Evolutionary conservation across 768 basidiomycete genomes (phyloP).

Genomic region (Naganishia vishniacii): DNA sequence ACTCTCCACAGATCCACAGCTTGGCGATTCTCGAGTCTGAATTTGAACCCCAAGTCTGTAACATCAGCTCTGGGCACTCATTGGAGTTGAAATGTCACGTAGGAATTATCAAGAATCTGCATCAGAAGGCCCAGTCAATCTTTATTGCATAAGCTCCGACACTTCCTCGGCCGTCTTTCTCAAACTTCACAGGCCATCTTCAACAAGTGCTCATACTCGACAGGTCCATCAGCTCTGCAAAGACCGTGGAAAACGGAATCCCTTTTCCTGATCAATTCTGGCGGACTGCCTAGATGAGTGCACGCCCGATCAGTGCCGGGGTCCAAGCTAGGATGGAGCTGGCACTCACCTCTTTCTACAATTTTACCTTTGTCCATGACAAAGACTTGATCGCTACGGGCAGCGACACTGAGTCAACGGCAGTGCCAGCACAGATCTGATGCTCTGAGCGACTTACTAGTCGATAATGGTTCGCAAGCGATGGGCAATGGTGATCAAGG

Average conservation of each 20-base stretch:
- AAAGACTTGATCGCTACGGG: conserved; percentile 37
- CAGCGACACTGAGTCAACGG: not conserved
- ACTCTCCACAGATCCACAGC: no score
- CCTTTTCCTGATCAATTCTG: conserved; percentile 30
- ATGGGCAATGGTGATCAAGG: conserved; percentile 48
- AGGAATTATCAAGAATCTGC: no score
- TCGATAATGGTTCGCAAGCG: conserved; percentile 46
- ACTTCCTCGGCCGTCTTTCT: not conserved
- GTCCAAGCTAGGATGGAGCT: not conserved
- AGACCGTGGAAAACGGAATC: conserved; percentile 35
- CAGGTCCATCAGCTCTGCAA: conserved; percentile 43
- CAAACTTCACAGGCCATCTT: not conserved
- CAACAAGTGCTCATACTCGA: conserved; percentile 38
- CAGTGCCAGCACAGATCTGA: no score
- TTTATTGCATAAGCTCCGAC: no score
- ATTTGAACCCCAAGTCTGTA: no score
- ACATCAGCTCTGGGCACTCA: no score
- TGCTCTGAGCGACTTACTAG: no score
- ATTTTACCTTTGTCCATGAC: conserved; percentile 41
- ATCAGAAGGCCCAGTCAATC: no score
- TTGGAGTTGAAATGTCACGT: no score
- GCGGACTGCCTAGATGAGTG: conserved; percentile 34
- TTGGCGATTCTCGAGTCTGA: no score
- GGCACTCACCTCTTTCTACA: conserved; percentile 40
- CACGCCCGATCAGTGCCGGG: not conserved